Evolutionary conservation across 2,329 filamentous ascomycete species (phyloP).

Genomic region (Claviceps purpurea): DNA sequence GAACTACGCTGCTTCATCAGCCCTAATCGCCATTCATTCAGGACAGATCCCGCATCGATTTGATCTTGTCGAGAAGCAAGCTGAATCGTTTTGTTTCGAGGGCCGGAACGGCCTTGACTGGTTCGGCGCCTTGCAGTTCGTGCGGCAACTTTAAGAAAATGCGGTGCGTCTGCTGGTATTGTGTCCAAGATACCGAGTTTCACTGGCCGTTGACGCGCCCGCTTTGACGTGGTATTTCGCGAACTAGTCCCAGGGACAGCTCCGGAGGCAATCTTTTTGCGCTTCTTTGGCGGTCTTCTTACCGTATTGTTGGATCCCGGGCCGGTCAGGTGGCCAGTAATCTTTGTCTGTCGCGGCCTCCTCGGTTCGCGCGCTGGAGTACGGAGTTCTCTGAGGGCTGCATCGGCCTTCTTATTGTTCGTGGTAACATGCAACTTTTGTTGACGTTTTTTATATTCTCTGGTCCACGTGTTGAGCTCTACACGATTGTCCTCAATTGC

Average conservation of each 20-base stretch:
- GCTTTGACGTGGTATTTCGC: neutral
- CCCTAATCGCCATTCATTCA: constrained; percentile 43
- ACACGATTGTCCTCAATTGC: constrained; percentile 38
- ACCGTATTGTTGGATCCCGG: neutral
- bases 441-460: constrained; percentile 27
- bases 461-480: constrained; percentile 34
- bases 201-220: constrained; percentile 21
- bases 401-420: constrained; percentile 13
- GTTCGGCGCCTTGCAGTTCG: constrained; percentile 36
- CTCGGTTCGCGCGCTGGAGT: constrained; percentile 11
- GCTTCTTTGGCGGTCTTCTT: neutral
- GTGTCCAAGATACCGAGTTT: constrained; percentile 49
- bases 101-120: constrained; percentile 41
- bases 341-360: constrained; percentile 17
- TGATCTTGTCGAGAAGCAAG: constrained; percentile 49
- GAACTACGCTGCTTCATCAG: constrained; percentile 30
- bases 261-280: neutral
- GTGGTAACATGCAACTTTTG: constrained; percentile 15
- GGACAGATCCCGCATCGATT: constrained; percentile 37
- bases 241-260: neutral
- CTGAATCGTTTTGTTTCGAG: constrained; percentile 41
- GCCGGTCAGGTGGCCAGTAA: constrained; percentile 17
- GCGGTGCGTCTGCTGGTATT: constrained; percentile 36
- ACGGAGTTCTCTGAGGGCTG: constrained; percentile 5
- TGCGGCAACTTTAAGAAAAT: constrained; percentile 48